Conservation (phyloP, 805 yeast species). For the Sugiyamaella americana region DNA sequence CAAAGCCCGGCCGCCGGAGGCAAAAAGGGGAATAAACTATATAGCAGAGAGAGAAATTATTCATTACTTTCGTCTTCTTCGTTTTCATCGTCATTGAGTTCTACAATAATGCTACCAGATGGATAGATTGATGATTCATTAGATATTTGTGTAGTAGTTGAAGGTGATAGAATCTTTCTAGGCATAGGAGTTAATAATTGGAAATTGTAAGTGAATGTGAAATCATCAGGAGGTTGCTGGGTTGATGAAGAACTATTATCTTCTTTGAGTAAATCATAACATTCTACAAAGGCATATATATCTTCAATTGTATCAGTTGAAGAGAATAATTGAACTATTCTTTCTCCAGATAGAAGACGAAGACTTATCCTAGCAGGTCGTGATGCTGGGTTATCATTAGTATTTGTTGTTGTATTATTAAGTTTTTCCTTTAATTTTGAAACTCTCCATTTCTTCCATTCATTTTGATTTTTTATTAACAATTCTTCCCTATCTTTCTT, state of each 20-base stretch:
- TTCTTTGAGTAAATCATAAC: slow-evolving; percentile 29
- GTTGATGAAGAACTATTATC: slow-evolving; percentile 23
- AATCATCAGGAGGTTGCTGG: slow-evolving; percentile 33
- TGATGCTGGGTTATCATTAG: slow-evolving; percentile 7
- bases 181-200: slow-evolving; percentile 53
- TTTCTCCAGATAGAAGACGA: slow-evolving; percentile 55
- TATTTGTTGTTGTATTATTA: slow-evolving; percentile 17
- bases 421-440: slow-evolving; percentile 21
- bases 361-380: slow-evolving; percentile 59
- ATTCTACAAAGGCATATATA: slow-evolving; percentile 65
- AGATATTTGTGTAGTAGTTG: slow-evolving; percentile 29
- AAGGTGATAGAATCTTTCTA: slow-evolving; percentile 39
- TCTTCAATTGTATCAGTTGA: slow-evolving; percentile 49
- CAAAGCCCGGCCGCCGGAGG: not conserved
- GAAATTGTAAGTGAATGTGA: slow-evolving; percentile 45
- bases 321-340: slow-evolving; percentile 47
- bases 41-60: not conserved
- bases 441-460: slow-evolving; percentile 49
- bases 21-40: too few relatives aligned
- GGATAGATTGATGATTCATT: slow-evolving; percentile 52
- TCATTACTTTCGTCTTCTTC: slow-evolving; percentile 7
- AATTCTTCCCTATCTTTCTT: slow-evolving; percentile 16
- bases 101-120: slow-evolving; percentile 57
- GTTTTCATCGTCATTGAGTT: slow-evolving; percentile 24
- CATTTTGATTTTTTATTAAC: slow-evolving; percentile 23